Conservation (phyloP, 371 early-diverging fungal species). For the Capillidium heterosporum region DNA sequence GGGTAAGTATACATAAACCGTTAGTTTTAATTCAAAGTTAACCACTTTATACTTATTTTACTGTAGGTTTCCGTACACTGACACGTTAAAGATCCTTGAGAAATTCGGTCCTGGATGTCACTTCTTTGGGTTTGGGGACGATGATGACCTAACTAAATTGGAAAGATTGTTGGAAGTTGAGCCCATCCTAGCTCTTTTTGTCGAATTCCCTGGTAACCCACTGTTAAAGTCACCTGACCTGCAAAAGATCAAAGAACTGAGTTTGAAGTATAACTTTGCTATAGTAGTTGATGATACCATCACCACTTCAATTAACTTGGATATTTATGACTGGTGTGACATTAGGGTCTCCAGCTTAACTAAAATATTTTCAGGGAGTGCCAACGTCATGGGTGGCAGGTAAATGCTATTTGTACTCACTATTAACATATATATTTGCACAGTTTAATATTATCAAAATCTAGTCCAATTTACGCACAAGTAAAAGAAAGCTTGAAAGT, state of each 20-base stretch:
- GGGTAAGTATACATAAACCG: slow-evolving; percentile 31
- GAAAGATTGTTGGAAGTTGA: slow-evolving; percentile 36
- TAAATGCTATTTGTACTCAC: slow-evolving; percentile 10
- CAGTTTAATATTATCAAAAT: too few species aligned
- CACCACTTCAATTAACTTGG: slow-evolving; percentile 77
- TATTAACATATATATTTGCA: not conserved
- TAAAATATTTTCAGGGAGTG: slow-evolving; percentile 85
- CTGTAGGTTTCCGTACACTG: slow-evolving; percentile 75
- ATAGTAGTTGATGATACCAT: slow-evolving; percentile 89
- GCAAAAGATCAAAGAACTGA: slow-evolving; percentile 44
- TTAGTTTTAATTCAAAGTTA: not conserved
- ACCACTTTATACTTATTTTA: not conserved
- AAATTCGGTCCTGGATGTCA: slow-evolving; percentile 79
- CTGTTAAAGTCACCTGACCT: slow-evolving; percentile 68
- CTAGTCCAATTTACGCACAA: too few species aligned
- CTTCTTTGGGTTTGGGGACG: slow-evolving; percentile 70
- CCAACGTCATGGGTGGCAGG: slow-evolving; percentile 96
- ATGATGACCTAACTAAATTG: slow-evolving; percentile 42
- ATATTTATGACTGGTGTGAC: slow-evolving; percentile 59
- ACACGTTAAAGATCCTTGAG: slow-evolving; percentile 84
- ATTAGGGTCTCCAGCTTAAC: slow-evolving; percentile 83
- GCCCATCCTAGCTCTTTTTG: slow-evolving; percentile 57
- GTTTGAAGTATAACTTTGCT: slow-evolving; percentile 52
- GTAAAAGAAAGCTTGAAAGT: slow-evolving; percentile 15
- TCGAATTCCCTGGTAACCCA: slow-evolving; percentile 90